Base-by-base conservation (phyloP, 139 green algal genomes). In the Nannochloris sp. region DNA sequence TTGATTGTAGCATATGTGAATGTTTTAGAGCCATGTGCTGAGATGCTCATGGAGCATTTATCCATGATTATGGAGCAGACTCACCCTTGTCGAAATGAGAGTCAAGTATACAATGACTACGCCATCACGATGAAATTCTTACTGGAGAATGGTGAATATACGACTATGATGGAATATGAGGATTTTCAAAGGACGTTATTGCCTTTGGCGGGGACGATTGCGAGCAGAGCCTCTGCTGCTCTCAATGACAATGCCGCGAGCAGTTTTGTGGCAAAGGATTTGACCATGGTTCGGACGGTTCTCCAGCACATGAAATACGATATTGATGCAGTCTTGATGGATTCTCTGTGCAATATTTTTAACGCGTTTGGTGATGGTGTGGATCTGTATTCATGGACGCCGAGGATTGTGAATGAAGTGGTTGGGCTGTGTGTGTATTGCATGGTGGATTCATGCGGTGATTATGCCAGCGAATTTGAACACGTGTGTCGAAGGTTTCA, bases 181-280 rank as follows among this genome's bases (percentile, higher is more conserved):
- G 46, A 28, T 53, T 53, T 53, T 53, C 8, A 53, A 53, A 53
- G n/a, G 46, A 23, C 46, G 20, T 12, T 53, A 53, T 23, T 28
- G n/a, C 16, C 16, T 23, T 53, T 23, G n/a, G 17, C n/a, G 6
- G 9, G 8, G 11, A 40, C 33, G 46, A 53, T 53, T 53, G 17
- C 46, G n/a, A 53, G 17, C 16, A 53, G 20, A 23, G 46, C 46
- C 46, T 53, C 17, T 2, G 46, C 16, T 20, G n/a, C 46, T 23
- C 46, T 53, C 12, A 25, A 28, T 53, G 46, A 28, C 12, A 53
- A 40, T 40, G 33, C 33, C 11, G 33, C 33, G 9, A 8, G 33
- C 33, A 53, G 46, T 14, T 53, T 53, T 53, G 46, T 53, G n/a
- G 16, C 46, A 53, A 53, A 53, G n/a, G 46, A 53, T 53, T 53